These are phyloP conservation scores for Mortierella claussenii DNA, from an alignment of 192 early-diverging fungal genomes.

Conservation along the genomic window DNA sequence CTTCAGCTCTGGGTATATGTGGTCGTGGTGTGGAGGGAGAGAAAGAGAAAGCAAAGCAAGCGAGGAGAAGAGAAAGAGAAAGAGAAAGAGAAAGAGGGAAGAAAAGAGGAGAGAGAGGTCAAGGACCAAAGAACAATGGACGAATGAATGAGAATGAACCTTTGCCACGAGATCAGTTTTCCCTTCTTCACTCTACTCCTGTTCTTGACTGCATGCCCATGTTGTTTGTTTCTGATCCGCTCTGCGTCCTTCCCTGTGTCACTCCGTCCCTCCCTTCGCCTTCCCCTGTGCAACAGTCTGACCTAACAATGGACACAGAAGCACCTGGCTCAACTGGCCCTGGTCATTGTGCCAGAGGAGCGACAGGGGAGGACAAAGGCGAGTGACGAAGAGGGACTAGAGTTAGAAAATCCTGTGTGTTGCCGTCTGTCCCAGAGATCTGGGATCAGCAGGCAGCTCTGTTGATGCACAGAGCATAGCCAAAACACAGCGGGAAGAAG, in stretches of 20 bases:
- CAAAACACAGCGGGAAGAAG: not conserved
- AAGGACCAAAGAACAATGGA: not conserved
- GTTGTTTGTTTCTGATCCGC: not conserved
- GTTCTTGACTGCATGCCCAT: too few species aligned
- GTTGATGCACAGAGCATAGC: too few species aligned
- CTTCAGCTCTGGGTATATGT: not conserved
- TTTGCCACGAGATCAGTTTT: slow-evolving; percentile 6
- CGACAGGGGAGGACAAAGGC: too few species aligned
- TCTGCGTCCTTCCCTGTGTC: not conserved
- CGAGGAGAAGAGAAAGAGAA: not conserved
- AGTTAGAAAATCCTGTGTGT: too few species aligned
- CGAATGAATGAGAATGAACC: slow-evolving; percentile 2
- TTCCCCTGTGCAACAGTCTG: slow-evolving; percentile 6
- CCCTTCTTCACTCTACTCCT: too few species aligned
- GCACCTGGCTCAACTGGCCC: not conserved
- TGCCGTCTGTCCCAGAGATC: not conserved
- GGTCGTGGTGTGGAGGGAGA: not conserved
- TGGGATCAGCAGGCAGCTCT: not conserved
- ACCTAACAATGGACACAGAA: slow-evolving; percentile 2
- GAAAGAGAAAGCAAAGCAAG: slow-evolving; percentile 4
- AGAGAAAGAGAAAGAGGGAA: not conserved
- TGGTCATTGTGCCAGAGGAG: too few species aligned
- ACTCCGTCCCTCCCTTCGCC: not conserved
- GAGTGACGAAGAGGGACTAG: too few species aligned
- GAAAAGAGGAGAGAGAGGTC: not conserved